Conservation (phyloP, 2,329 filamentous ascomycete genomes). For the Trichophyton rubrum region DNA sequence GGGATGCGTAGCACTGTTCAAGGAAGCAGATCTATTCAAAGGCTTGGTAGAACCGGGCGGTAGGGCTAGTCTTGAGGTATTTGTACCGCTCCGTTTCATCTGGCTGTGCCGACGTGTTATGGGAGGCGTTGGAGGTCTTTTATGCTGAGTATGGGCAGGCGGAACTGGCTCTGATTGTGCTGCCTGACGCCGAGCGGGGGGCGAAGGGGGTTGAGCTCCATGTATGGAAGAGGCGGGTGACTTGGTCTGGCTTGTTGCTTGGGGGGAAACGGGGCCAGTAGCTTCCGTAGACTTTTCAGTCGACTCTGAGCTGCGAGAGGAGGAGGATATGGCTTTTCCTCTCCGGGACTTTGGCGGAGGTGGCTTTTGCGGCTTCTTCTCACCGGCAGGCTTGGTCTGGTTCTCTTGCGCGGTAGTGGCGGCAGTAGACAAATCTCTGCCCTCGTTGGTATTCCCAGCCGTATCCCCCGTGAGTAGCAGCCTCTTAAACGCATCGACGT, state of each 20-base stretch:
- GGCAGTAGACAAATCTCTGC: not conserved
- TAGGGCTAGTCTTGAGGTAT: constrained; percentile 20
- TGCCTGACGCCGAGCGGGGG: not conserved
- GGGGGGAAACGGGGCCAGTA: not conserved
- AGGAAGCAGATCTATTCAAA: constrained; percentile 22
- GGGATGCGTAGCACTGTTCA: constrained; percentile 22
- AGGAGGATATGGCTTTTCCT: constrained; percentile 51
- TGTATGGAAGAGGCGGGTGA: not conserved
- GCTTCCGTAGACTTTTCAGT: constrained; percentile 12
- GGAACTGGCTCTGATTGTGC: constrained; percentile 6
- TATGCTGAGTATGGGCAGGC: constrained; percentile 19
- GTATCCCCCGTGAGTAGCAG: constrained; percentile 61
- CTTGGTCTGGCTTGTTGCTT: constrained; percentile 15
- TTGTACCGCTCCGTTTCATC: constrained; percentile 27
- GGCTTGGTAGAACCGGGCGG: constrained; percentile 36
- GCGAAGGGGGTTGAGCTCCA: not conserved
- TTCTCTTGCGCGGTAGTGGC: not conserved
- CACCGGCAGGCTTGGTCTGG: not conserved
- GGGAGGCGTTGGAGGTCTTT: constrained; percentile 38
- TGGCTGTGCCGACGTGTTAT: constrained; percentile 38
- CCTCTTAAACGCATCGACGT: constrained; percentile 67
- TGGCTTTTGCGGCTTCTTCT: not conserved
- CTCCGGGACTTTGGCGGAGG: constrained; percentile 67
- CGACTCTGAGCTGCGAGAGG: constrained; percentile 27
- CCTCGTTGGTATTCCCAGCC: constrained; percentile 15